These are phyloP conservation scores for Pseudogymnoascus sp. DNA, from an alignment of 2,329 filamentous ascomycete genomes.

Conservation along the genomic window DNA sequence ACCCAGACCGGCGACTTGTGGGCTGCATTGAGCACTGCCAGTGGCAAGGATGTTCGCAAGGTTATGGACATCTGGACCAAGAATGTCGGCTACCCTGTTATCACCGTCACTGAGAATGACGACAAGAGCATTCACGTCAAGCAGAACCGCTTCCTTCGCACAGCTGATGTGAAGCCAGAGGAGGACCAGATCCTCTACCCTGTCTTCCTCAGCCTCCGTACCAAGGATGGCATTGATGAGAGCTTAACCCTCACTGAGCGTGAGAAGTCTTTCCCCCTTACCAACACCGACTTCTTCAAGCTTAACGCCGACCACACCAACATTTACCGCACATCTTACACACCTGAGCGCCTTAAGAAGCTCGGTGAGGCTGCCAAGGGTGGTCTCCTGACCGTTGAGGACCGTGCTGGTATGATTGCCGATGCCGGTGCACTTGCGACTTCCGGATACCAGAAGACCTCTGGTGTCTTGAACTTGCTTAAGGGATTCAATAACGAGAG, in stretches of 20 bases:
- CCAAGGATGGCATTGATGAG: conserved; percentile 74
- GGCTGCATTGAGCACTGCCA: conserved; percentile 78
- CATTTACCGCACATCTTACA: conserved; percentile 85
- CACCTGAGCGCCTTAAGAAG: conserved; percentile 74
- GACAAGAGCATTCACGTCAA: conserved; percentile 71
- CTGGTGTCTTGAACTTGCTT: conserved; percentile 74
- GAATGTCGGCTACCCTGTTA: conserved; percentile 86
- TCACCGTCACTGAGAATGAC: conserved; percentile 73
- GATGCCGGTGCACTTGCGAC: conserved; percentile 84
- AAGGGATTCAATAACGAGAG: conserved; percentile 78
- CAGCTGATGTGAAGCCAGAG: conserved; percentile 85
- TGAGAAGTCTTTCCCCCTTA: conserved; percentile 69
- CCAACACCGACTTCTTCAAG: conserved; percentile 85
- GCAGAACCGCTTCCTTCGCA: conserved; percentile 91
- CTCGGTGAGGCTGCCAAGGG: conserved; percentile 78
- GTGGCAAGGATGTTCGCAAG: conserved; percentile 80
- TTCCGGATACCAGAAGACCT: conserved; percentile 90
- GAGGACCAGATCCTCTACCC: conserved; percentile 85
- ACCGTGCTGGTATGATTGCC: conserved; percentile 88
- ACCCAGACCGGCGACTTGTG: conserved; percentile 86
- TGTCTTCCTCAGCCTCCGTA: conserved; percentile 78
- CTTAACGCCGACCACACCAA: conserved; percentile 91
- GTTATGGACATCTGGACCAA: conserved; percentile 98
- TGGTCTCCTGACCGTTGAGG: conserved; percentile 75
- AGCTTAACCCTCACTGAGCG: conserved; percentile 61